Percentiles rank a stretch among this genome's conserved stretches.
Evolutionary conservation across 2,329 filamentous ascomycete species (phyloP).

Genomic region (Lanzia echinophila): DNA sequence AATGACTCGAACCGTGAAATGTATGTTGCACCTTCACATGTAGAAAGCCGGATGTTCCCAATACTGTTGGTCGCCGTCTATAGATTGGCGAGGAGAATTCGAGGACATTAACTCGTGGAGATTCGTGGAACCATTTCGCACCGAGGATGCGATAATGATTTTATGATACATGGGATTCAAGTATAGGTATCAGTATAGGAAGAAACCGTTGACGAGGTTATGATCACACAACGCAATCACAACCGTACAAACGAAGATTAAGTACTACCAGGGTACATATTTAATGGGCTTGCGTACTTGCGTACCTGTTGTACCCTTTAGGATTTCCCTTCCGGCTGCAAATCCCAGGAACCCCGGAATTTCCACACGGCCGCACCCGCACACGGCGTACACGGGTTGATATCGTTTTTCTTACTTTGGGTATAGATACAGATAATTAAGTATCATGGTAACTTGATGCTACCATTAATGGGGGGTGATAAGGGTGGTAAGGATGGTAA

Average conservation of each 20-base stretch:
- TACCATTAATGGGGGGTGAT: neutral
- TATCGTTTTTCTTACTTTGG: neutral
- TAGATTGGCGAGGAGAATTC: slow-evolving; percentile 11
- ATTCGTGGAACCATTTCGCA: neutral
- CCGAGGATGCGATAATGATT: slow-evolving; percentile 6
- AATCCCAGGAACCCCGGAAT: slow-evolving; percentile 8
- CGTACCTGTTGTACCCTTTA: slow-evolving; percentile 8
- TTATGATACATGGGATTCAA: slow-evolving; percentile 1
- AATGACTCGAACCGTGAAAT: slow-evolving; percentile 5
- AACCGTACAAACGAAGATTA: slow-evolving; percentile 9
- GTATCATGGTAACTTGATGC: no score
- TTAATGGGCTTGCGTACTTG: neutral
- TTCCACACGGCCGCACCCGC: slow-evolving; percentile 10
- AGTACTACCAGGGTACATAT: neutral
- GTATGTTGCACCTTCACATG: slow-evolving; percentile 7
- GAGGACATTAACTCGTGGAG: slow-evolving; percentile 10
- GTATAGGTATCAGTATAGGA: no score
- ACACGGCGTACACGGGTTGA: neutral
- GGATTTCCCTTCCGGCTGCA: slow-evolving; percentile 9
- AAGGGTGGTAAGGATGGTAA: neutral
- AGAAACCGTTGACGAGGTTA: slow-evolving; percentile 7
- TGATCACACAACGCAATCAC: slow-evolving; percentile 2
- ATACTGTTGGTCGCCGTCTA: slow-evolving; percentile 9
- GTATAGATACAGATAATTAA: neutral
- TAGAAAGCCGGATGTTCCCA: slow-evolving; percentile 9